Evolutionary conservation across 805 yeast genomes (phyloP).

Genomic region (Saturnispora bothae): DNA sequence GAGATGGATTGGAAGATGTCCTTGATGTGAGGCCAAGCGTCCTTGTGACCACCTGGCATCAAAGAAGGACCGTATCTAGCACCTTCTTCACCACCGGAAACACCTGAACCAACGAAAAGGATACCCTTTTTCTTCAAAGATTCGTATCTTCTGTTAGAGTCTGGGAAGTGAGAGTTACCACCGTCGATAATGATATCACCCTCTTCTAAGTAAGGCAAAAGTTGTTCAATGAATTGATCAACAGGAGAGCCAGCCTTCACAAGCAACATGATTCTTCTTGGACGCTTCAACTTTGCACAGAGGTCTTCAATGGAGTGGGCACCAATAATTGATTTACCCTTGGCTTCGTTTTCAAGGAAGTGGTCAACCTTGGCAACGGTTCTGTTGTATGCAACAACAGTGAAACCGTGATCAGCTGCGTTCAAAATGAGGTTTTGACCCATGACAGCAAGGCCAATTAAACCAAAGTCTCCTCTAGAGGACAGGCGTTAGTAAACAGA

Average conservation of each 20-base stretch:
- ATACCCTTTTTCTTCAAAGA: slow-evolving; percentile 83
- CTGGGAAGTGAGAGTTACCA: slow-evolving; percentile 99
- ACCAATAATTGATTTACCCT: slow-evolving; percentile 93
- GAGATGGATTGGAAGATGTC: slow-evolving; percentile 91
- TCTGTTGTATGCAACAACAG: slow-evolving; percentile 98
- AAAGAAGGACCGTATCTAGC: slow-evolving; percentile 98
- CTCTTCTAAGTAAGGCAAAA: slow-evolving; percentile 83
- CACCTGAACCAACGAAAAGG: slow-evolving; percentile 96
- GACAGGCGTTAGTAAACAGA: neutral
- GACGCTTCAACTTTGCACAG: slow-evolving; percentile 82
- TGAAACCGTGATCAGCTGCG: slow-evolving; percentile 98
- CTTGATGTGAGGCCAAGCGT: slow-evolving; percentile 98
- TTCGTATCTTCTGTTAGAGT: slow-evolving; percentile 90
- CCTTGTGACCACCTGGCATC: slow-evolving; percentile 98
- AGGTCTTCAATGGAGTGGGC: slow-evolving; percentile 89
- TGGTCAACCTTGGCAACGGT: slow-evolving; percentile 92
- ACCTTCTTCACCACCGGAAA: slow-evolving; percentile 99
- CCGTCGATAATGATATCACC: slow-evolving; percentile 99
- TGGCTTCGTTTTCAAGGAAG: slow-evolving; percentile 88
- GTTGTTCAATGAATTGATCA: slow-evolving; percentile 79
- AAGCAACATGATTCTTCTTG: slow-evolving; percentile 87
- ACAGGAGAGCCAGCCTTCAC: slow-evolving; percentile 97
- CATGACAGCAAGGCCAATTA: slow-evolving; percentile 99
- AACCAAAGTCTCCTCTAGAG: slow-evolving; percentile 85
- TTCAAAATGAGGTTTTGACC: slow-evolving; percentile 96